Base-by-base conservation (phyloP, 1,139 yeast species). In the Scheffersomyces stambukii region DNA sequence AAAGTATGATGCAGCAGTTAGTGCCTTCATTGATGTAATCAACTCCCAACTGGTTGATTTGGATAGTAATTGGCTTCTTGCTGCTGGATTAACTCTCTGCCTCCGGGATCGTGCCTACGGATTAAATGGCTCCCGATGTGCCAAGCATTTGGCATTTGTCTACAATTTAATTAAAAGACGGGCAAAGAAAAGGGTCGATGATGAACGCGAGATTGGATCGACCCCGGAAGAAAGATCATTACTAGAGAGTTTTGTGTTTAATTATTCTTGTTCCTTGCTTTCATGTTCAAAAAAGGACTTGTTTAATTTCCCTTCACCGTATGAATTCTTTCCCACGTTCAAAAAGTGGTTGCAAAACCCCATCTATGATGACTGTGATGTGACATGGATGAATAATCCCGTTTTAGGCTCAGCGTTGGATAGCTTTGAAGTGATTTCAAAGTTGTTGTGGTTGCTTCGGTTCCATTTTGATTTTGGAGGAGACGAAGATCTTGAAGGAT, bases 371-470 rank as follows among this genome's bases (percentile, higher is more conserved):
- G 32, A 28, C 21, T 35, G 29, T 13, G 36, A 33, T 22, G 29
- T 31, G 9, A 28, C 13, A 16, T 34, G 37, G 37, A 32, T 34
- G 28, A 34, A 34, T 16, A 33, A 35, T 17, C 36, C 37, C 6
- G 29, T 35, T n/a, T 25, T 33, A 19, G 36, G 32, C 9, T 19
- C 28, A 6, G 34, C 36, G 8, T 20, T 33, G 19, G 27, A n/a
- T 5, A 33, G 31, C 21, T 32, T 33, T 24, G 32, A 35, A 24
- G 25, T 28, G 4, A 27, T 35, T 13, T 24, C 35, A 4, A 35
- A 35, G 25, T 19, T 35, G 11, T 14, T 24, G 7, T 32, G 33
- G 31, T 20, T 35, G 11, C 24, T 35, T 13, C 16, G 38, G 14
- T 21, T 31, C n/a, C 39, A 35, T 27, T 33, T 29, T 24, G 32